Evolutionary conservation across 352 stramenopile genomes (phyloP).

Genomic region (Phytophthora nicotianae): DNA sequence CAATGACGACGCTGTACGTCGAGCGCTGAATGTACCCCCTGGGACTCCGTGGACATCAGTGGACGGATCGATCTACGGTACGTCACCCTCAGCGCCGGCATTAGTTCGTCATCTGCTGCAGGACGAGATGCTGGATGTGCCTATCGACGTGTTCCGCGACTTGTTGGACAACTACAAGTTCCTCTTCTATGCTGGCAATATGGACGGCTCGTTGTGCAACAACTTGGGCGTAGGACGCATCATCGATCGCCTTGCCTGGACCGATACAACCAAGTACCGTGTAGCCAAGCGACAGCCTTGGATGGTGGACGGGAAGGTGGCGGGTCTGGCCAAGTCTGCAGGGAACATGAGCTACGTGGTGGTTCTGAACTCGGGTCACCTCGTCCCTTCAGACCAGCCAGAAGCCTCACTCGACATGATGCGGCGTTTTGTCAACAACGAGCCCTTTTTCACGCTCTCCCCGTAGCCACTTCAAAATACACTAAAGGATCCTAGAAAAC

Average conservation of each 20-base stretch:
- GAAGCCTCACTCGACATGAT: conserved; percentile 83
- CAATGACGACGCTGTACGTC: conserved; percentile 75
- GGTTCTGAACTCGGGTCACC: conserved; percentile 77
- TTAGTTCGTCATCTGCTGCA: conserved; percentile 72
- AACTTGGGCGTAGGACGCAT: conserved; percentile 78
- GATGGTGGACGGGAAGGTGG: conserved; percentile 63
- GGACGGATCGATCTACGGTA: conserved; percentile 64
- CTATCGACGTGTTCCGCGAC: conserved; percentile 77
- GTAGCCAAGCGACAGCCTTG: conserved; percentile 61
- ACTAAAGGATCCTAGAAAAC: conserved; percentile 21
- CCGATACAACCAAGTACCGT: conserved; percentile 68
- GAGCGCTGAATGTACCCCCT: conserved; percentile 84
- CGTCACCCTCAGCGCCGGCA: conserved; percentile 52
- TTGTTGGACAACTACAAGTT: conserved; percentile 86
- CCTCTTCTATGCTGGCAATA: conserved; percentile 86
- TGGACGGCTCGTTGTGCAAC: conserved; percentile 85
- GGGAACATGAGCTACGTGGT: conserved; percentile 87
- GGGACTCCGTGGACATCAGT: conserved; percentile 72
- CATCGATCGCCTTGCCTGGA: conserved; percentile 82
- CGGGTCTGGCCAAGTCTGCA: conserved; percentile 67
- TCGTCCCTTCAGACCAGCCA: conserved; percentile 76
- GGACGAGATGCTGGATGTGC: conserved; percentile 82
- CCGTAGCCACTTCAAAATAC: conserved; percentile 19
- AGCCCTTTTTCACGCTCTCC: conserved; percentile 36
- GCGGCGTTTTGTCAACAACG: conserved; percentile 68